Evolutionary conservation across 2,329 filamentous ascomycete genomes (phyloP).

Genomic region (Stagonosporopsis cucurbitacearum): DNA sequence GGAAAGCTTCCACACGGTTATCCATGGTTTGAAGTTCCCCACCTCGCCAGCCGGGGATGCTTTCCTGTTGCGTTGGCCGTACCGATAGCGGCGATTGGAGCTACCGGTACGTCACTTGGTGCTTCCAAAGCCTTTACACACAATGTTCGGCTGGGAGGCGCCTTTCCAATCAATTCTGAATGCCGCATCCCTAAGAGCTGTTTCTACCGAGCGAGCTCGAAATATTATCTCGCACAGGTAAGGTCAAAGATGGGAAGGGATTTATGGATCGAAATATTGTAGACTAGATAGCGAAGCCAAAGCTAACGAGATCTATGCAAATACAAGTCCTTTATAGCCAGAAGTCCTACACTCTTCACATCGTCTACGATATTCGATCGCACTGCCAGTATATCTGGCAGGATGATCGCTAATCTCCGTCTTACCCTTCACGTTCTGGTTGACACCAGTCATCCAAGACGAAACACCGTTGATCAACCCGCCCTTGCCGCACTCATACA

Average conservation of each 20-base stretch:
- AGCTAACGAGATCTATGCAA: neutral
- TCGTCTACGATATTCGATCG: conserved; percentile 51
- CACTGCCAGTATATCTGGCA: conserved; percentile 56
- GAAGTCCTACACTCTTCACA: conserved; percentile 28
- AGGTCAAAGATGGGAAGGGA: neutral
- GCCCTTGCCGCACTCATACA: conserved; percentile 55
- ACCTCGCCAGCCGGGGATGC: neutral
- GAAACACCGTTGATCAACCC: conserved; percentile 57
- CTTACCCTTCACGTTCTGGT: conserved; percentile 55
- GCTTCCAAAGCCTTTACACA: neutral
- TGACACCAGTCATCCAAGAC: conserved; percentile 64
- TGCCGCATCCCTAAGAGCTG: too few species aligned
- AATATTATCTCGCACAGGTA: too few species aligned
- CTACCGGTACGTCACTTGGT: neutral
- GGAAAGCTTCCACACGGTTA: neutral
- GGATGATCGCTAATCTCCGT: conserved; percentile 50
- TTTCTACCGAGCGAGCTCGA: too few species aligned
- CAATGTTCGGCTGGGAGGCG: too few species aligned
- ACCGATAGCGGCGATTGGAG: neutral
- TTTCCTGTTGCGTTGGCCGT: neutral
- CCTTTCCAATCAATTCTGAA: neutral
- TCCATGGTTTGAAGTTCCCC: neutral
- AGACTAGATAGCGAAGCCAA: neutral
- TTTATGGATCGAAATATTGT: neutral
- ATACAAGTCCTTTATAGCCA: conserved; percentile 31